Evolutionary conservation across 768 basidiomycete species (phyloP), one percentile per base, ranked within the genome.

Genomic region (Boletus bicolor): DNA sequence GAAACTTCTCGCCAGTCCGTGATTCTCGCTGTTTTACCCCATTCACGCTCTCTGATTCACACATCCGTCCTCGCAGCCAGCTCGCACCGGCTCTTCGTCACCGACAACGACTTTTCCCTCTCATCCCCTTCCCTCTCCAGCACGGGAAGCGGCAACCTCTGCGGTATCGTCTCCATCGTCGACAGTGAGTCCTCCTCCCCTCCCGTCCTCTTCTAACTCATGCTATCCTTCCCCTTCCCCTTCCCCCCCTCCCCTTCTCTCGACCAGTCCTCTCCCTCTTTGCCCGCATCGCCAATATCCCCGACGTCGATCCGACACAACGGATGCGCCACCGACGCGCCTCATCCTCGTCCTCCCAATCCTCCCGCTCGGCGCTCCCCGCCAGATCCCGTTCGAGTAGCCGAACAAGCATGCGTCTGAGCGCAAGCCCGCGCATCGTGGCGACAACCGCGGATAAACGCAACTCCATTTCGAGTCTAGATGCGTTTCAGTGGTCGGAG

Each of bases 251-350:
- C 7, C 17, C n/a, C 12, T 26, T 14, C 32, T 39, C 43, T 49
- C 49, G 42, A 47, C 36, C 56, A 90, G 90, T 91, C 47, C 80
- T 93, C 28, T 89, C 89, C 3, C 73, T 89, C 28, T 93, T 93
- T 65, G 91, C 89, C 0, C 85, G 80, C 44, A 70, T 87, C 42
- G 89, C 87, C 49, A 84, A 87, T 57, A 79, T 93, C 36, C 76
- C 84, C 2, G 79, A 87, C 59, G 80, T 92, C 36, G 90, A 93
- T 64, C 91, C 91, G 17, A 83, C 82, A 2, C 81, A 79, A 48
- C 89, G 89, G 79, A 86, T 86, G 68, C 84, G 88, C 41, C 89
- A 89, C 64, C 85, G 91, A 2, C 82, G 89, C 21, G 86, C 87
- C 4, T 90, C 89, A 0, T 90, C 88, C 0, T 70, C 85, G 4